Base-by-base conservation (phyloP, 2,329 filamentous ascomycete genomes). In the Aspergillus brasiliensis region DNA sequence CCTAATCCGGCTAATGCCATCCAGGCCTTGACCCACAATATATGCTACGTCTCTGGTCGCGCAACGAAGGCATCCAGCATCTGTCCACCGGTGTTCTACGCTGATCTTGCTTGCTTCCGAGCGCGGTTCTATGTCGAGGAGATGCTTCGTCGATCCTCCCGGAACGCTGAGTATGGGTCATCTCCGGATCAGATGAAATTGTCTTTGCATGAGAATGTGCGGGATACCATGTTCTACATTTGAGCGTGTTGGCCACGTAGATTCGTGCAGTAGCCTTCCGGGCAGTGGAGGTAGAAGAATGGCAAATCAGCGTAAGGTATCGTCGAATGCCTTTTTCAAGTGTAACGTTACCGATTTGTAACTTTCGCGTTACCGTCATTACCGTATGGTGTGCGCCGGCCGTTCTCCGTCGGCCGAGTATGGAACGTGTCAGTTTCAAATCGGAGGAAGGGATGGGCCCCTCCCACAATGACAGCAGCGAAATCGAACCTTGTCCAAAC, bases 51-150 rank as follows among this genome's bases (percentile, higher is more conserved):
- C 0, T 97, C 90, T 69, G 91, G 91, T 8, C 86, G 93, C 3
- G 91, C 92, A 0, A 95, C 91, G n/a, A 93, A 92, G 74, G 89
- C 92, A 0, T 91, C 97, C 51, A 92, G 89, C 69, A 87, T 96
- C 66, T 95, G 90, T 67, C 91, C 93, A 0, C 91, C 92, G 0
- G 92, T 92, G 0, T 96, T 97, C 79, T 97, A 96, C 69, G 92
- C 93, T 0, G 92, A 97, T 73, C 81, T 96, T 23, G 84, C 94
- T 1, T 95, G 91, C 71, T 90, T 91, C 64, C 84, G 92, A 2
- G 89, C 90, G 0, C 82, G 92, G 0, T 83, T 83, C 13, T 94
- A 96, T 11, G 46, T 48, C 15, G 46, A 48, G 1, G 46, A 48
- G 46, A 3, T 48, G 46, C 46, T 48, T 28, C 25, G 46, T 4